These are phyloP conservation scores for Solanum chmielewskii DNA, from an alignment of 257 asterid species.

Conservation along the genomic window DNA sequence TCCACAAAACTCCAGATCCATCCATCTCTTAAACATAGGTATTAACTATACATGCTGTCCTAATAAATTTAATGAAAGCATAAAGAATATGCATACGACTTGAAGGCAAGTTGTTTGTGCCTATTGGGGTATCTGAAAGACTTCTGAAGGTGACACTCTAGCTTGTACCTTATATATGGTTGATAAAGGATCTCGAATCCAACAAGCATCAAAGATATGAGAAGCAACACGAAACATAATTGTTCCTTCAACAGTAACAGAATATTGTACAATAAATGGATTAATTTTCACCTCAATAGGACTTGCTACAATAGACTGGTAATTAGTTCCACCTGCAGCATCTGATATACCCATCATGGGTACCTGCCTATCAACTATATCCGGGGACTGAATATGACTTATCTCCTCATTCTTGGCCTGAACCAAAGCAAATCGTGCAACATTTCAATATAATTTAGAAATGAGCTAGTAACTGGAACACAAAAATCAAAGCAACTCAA, in stretches of 20 bases:
- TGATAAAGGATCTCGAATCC: background rate
- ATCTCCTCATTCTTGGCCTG: conserved; percentile 42
- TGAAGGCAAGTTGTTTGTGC: background rate
- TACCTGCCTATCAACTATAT: conserved; percentile 6
- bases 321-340: conserved; percentile 6
- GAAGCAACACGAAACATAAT: background rate
- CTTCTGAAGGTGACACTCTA: background rate
- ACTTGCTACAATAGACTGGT: conserved; percentile 8
- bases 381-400: conserved; percentile 11
- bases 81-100: background rate
- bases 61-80: background rate
- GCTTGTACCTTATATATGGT: background rate
- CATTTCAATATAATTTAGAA: background rate
- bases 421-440: conserved; percentile 7
- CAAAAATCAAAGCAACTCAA: background rate
- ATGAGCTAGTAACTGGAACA: conserved; percentile 5
- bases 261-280: background rate
- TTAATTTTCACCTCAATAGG: conserved; percentile 27
- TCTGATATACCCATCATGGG: conserved; percentile 10
- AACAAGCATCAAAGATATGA: background rate
- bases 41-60: background rate
- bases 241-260: background rate
- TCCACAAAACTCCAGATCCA: background rate
- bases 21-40: background rate
- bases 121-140: background rate